Evolutionary conservation across 208 protist species (phyloP), one percentile per base, ranked within the genome.

Genomic region (Histomonas meleagridis): DNA sequence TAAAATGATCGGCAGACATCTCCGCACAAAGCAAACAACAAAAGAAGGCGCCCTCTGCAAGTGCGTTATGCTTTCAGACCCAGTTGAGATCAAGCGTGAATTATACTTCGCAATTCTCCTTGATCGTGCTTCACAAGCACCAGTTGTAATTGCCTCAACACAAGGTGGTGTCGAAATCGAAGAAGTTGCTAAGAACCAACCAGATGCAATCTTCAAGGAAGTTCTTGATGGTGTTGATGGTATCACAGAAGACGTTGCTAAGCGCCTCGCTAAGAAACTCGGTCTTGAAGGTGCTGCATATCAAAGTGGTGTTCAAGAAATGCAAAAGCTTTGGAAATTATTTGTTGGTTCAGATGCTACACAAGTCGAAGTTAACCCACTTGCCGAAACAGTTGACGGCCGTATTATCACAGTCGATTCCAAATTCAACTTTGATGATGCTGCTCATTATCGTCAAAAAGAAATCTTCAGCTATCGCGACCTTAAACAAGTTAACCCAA

Each of bases 391-490:
- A 57, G 94, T 65, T 72, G 62, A 93, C 23, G 92, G 90, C 16
- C 38, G 55, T 69, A 96, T 99, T n/a, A 96, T 98, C 94, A 96
- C 96, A 95, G 97, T 98, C 92, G 98, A 99, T 93, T 97, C 98
- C 51, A 99, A 99, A 95, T 95, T 99, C 79, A 97, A 96, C 94
- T 99, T 99, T 94, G 98, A 99, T 94, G 98, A 99, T 94, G 99
- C 99, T 93, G 98, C 98, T 32, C 93, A 93, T 18, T 99, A 98
- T 96, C 96, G 97, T 92, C 98, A 99, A 94, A 95, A 96, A 92
- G 96, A 97, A 60, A 97, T 99, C 90, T 99, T 98, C 92, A 95
- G 92, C 35, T 94, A 97, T 93, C 95, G 96, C 81, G 98, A 99
- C 93, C 94, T 93, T 79, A 95, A 97, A 95, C 96, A 98, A 91